Evolutionary conservation across 202 grass and related monocot species (phyloP), one percentile per base, ranked within the genome.

Genomic region (Musa balbisiana): DNA sequence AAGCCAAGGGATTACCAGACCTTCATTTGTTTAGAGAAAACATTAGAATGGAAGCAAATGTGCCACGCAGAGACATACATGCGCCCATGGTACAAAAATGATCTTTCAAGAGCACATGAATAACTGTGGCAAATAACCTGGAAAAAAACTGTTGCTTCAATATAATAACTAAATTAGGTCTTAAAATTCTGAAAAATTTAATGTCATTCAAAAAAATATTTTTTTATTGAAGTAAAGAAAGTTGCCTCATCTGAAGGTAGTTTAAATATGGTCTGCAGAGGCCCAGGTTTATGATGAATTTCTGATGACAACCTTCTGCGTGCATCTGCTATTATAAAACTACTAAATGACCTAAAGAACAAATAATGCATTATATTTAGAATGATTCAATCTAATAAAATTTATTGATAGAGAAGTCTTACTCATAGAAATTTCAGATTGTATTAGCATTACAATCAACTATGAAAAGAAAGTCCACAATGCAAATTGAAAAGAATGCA

Each of bases 51-150:
- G 82, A 99, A 99, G 81, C 95, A 99, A 75, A 99, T 92, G 76
- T 99, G 91, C 95, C 95, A 99, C 10, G 89, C 83, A 68, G 95
- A 99, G 52, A 99, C 81, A 87, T 99, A 99, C 85, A 99, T 99
- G 55, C 95, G 81, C 17, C 95, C 95, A 3, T 99, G 95, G 75
- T 99, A 99, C 73, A 99, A 76, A 85, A 99, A 99, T 51, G 91
- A 99, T 55, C 95, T 95, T 87, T 99, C 95, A 53, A 99, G 87
- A 49, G 95, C 95, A 82, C 95, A 99, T 74, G 95, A 99, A 81
- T 95, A 99, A 65, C 82, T 92, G 79, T 99, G 95, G 26, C 87
- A 85, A 77, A 84, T 80, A 73, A 92, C 88, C 95, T 99, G 87
- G 12, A 17, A 74, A 55, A 64, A 81, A 72, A 67, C 14, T 33